These are phyloP conservation scores for Rhodotorula kratochvilovae DNA, from an alignment of 768 basidiomycete species.

Conservation along the genomic window DNA sequence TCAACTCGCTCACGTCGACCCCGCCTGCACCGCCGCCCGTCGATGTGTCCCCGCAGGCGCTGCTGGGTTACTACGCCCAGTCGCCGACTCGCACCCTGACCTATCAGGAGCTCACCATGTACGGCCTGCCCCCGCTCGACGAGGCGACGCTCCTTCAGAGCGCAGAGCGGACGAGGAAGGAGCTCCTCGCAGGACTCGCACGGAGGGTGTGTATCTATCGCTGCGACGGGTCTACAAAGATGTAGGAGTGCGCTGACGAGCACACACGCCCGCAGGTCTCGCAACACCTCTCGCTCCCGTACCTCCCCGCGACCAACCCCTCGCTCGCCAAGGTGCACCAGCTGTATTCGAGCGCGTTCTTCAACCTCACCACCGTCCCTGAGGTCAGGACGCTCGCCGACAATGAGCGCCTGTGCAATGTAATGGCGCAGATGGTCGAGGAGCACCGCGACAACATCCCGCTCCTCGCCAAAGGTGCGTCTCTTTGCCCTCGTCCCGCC, in stretches of 20 bases:
- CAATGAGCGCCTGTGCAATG: slow-evolving; percentile 63
- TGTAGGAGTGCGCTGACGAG: neutral
- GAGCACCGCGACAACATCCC: slow-evolving; percentile 83
- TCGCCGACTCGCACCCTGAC: slow-evolving; percentile 32
- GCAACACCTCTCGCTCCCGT: slow-evolving; percentile 38
- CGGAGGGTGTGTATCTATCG: slow-evolving; percentile 21
- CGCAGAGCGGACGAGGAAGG: slow-evolving; percentile 38
- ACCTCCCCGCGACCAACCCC: slow-evolving; percentile 40
- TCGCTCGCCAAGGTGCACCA: slow-evolving; percentile 39
- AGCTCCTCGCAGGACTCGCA: slow-evolving; percentile 37
- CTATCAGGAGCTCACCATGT: slow-evolving; percentile 28
- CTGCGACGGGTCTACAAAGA: no score
- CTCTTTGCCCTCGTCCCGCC: neutral
- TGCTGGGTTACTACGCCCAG: slow-evolving; percentile 28
- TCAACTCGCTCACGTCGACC: neutral
- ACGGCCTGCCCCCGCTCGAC: slow-evolving; percentile 34
- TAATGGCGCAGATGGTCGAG: slow-evolving; percentile 67
- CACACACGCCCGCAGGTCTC: slow-evolving; percentile 11
- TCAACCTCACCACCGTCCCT: slow-evolving; percentile 33
- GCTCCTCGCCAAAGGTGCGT: slow-evolving; percentile 78
- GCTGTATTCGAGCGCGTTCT: slow-evolving; percentile 40
- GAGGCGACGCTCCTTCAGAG: slow-evolving; percentile 31
- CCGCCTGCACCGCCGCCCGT: neutral
- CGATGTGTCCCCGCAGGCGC: slow-evolving; percentile 12
- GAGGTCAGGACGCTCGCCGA: slow-evolving; percentile 60